Percentiles rank a stretch among this genome's conserved stretches.
phyloP scores from a whole-genome alignment of 768 basidiomycete genomes.

The Nevesoporus exiguus region DNA sequence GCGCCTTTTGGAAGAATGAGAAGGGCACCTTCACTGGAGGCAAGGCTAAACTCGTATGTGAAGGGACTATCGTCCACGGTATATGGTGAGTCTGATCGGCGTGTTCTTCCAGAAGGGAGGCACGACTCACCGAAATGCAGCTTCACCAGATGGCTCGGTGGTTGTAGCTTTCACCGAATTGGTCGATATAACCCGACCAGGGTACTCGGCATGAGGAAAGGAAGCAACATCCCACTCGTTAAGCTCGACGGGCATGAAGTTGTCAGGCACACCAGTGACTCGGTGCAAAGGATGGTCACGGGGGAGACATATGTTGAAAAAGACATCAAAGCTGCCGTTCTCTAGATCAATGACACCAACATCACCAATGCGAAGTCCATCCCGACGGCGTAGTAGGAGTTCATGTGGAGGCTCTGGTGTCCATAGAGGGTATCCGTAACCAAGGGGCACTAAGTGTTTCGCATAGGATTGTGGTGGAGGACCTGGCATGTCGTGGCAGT shows the following conservation, averaged over 20 bases:
- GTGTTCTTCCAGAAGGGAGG: no score
- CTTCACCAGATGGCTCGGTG: background rate
- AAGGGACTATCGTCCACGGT: no score
- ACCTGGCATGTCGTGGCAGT: no score
- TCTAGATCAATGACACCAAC: conserved; percentile 31
- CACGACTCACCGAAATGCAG: background rate
- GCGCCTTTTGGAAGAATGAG: conserved; percentile 35
- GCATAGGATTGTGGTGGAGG: conserved; percentile 17
- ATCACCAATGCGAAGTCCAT: conserved; percentile 35
- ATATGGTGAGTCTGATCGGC: background rate
- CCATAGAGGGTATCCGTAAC: conserved; percentile 36
- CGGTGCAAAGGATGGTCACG: conserved; percentile 24
- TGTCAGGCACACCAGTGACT: background rate
- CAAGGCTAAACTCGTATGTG: conserved; percentile 12
- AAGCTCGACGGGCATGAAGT: conserved; percentile 5
- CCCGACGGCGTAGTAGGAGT: conserved; percentile 17
- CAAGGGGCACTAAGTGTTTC: conserved; percentile 5
- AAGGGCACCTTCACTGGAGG: conserved; percentile 27
- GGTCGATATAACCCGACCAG: conserved; percentile 3
- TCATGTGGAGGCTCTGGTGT: conserved; percentile 27
- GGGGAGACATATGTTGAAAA: conserved; percentile 36
- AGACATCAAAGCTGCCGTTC: conserved; percentile 33
- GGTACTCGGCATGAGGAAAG: background rate
- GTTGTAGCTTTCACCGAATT: conserved; percentile 4
- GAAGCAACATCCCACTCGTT: conserved; percentile 4